Evolutionary conservation across 306 rosid species (phyloP).

Genomic region (Cucurbita argyrosperma): DNA sequence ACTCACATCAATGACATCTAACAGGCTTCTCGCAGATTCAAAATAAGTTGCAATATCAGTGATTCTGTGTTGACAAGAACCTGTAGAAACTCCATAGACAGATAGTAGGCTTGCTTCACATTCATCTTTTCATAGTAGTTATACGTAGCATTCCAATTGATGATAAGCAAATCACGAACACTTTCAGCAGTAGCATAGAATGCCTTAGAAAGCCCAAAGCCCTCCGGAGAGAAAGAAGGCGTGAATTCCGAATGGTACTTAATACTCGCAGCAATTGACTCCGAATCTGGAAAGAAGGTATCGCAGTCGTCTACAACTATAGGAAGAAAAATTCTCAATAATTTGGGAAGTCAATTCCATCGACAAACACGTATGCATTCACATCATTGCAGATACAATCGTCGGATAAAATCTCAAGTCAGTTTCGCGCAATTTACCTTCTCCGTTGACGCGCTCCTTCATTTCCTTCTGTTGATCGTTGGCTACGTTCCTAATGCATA

Average conservation of each 20-base stretch:
- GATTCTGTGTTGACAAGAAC: constrained; percentile 18
- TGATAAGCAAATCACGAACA: constrained; percentile 68
- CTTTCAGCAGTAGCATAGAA: constrained; percentile 80
- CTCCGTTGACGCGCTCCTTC: constrained; percentile 23
- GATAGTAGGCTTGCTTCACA: constrained; percentile 85
- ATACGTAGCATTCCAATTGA: constrained; percentile 83
- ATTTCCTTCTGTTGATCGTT: constrained; percentile 26
- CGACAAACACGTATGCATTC: not conserved
- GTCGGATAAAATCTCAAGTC: not conserved
- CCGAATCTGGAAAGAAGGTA: constrained; percentile 23
- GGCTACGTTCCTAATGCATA: constrained; percentile 33
- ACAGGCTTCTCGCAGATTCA: not conserved
- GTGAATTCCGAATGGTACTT: constrained; percentile 91
- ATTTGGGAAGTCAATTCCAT: not conserved
- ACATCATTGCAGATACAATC: not conserved
- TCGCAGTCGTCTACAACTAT: not conserved
- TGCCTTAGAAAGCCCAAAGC: constrained; percentile 63
- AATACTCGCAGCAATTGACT: constrained; percentile 64
- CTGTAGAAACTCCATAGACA: constrained; percentile 97
- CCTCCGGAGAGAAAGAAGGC: constrained; percentile 62
- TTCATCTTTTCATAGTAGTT: constrained; percentile 51
- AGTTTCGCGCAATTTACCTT: constrained; percentile 25
- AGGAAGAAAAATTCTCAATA: not conserved
- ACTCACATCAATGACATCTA: not conserved
- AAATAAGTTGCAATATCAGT: not conserved